phyloP scores from a whole-genome alignment of 2,329 filamentous ascomycete genomes.

The Aspergillus piperis region DNA sequence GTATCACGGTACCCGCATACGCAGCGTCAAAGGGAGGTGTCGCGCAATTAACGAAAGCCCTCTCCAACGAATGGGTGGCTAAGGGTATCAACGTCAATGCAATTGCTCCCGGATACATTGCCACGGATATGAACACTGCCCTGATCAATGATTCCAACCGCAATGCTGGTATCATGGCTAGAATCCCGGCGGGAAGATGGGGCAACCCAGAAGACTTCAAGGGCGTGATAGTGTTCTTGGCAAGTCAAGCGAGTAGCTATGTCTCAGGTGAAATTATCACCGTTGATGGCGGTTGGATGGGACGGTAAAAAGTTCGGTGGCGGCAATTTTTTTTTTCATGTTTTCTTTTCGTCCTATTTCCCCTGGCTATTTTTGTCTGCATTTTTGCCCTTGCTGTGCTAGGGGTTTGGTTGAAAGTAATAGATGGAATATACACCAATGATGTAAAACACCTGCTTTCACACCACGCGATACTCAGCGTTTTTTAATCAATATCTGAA shows the following conservation, averaged over 20 bases:
- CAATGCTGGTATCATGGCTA: conserved; percentile 69
- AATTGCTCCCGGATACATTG: conserved; percentile 86
- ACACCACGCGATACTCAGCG: neutral
- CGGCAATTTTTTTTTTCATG: neutral
- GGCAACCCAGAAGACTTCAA: conserved; percentile 83
- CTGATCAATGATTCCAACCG: conserved; percentile 71
- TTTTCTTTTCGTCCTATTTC: neutral
- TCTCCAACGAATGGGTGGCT: conserved; percentile 84
- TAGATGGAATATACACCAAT: neutral
- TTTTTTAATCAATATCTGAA: neutral
- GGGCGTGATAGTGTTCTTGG: conserved; percentile 74
- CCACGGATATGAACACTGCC: conserved; percentile 87
- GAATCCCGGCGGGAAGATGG: conserved; percentile 84
- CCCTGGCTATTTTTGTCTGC: neutral
- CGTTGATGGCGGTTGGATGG: conserved; percentile 94
- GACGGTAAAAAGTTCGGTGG: conserved; percentile 55
- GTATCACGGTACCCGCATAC: conserved; percentile 85
- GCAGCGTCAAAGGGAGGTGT: conserved; percentile 84
- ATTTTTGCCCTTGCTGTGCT: neutral
- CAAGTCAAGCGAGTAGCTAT: conserved; percentile 72
- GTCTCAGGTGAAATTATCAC: conserved; percentile 78
- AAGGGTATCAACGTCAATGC: conserved; percentile 82
- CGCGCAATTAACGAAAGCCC: conserved; percentile 78
- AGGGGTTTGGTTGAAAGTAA: neutral
- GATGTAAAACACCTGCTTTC: neutral